Evolutionary conservation across 257 asterid genomes (phyloP).

Genomic region (Anisodus tanguticus): DNA sequence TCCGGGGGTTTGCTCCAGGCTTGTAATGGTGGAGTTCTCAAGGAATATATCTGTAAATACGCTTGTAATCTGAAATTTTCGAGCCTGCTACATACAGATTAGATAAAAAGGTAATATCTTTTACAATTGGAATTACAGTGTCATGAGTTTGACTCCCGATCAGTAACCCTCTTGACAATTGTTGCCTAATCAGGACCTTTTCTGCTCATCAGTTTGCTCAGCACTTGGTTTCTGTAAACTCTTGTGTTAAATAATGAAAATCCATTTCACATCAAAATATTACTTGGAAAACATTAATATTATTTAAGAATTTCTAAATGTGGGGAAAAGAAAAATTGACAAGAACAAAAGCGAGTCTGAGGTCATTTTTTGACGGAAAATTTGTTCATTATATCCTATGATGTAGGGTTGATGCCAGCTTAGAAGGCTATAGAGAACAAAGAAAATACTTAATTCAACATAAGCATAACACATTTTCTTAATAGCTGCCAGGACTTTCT

Average conservation of each 20-base stretch:
- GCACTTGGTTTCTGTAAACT: background rate
- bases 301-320: background rate
- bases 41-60: background rate
- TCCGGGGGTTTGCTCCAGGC: background rate
- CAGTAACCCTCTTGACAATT: background rate
- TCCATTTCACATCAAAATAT: background rate
- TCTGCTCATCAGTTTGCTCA: background rate
- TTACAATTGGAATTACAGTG: background rate
- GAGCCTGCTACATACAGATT: background rate
- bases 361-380: background rate
- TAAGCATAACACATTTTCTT: background rate
- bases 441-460: background rate
- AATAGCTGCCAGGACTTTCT: background rate
- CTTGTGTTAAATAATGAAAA: background rate
- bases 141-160: background rate
- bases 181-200: background rate
- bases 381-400: background rate
- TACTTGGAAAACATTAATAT: background rate
- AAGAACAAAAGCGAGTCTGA: background rate
- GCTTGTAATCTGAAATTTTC: background rate
- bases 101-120: background rate
- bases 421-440: background rate
- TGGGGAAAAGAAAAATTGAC: background rate
- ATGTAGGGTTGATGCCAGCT: background rate
- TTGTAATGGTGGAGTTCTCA: background rate